A percentile compares a stretch with the other conserved stretches of the same genome.
Conservation (phyloP, 768 basidiomycete genomes). For the Lentinula boryana region DNA sequence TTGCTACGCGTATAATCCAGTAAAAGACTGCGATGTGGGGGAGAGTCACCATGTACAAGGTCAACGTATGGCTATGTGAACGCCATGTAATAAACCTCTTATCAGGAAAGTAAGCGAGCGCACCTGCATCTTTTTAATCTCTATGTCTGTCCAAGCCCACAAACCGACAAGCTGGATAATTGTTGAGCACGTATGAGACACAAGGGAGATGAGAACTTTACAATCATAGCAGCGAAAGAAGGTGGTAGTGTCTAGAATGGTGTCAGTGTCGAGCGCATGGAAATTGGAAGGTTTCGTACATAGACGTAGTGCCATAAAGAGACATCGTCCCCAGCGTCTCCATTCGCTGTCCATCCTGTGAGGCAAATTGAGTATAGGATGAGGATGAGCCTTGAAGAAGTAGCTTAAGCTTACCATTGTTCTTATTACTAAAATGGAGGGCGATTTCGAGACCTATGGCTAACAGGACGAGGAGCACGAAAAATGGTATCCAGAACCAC, state of each 20-base stretch:
- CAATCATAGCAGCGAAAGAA: conserved; percentile 40
- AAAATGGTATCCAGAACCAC: conserved; percentile 22
- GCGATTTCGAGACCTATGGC: conserved; percentile 26
- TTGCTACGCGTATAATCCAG: conserved; percentile 52
- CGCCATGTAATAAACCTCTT: not conserved
- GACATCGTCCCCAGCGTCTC: conserved; percentile 22
- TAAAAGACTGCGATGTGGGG: conserved; percentile 44
- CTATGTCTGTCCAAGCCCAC: conserved; percentile 54
- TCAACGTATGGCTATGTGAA: conserved; percentile 46
- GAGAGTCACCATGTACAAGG: conserved; percentile 48
- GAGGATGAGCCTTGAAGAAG: not conserved
- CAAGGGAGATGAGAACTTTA: conserved; percentile 14
- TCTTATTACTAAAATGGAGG: conserved; percentile 19
- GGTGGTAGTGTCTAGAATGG: conserved; percentile 44
- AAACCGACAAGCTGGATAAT: conserved; percentile 33
- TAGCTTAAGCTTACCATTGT: conserved; percentile 17
- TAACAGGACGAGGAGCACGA: conserved; percentile 16
- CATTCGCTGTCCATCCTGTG: conserved; percentile 38
- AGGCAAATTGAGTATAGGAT: not conserved
- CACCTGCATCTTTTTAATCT: conserved; percentile 53
- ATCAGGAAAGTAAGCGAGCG: not conserved
- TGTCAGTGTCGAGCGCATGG: not conserved
- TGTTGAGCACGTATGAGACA: not conserved
- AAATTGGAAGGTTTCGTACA: conserved; percentile 23
- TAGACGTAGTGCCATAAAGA: conserved; percentile 48